A percentile compares a stretch with the other conserved stretches of the same genome.
These are phyloP conservation scores for Neckera pumila DNA, from an alignment of 225 moss, liverwort and hornwort species.

Conservation along the genomic window DNA sequence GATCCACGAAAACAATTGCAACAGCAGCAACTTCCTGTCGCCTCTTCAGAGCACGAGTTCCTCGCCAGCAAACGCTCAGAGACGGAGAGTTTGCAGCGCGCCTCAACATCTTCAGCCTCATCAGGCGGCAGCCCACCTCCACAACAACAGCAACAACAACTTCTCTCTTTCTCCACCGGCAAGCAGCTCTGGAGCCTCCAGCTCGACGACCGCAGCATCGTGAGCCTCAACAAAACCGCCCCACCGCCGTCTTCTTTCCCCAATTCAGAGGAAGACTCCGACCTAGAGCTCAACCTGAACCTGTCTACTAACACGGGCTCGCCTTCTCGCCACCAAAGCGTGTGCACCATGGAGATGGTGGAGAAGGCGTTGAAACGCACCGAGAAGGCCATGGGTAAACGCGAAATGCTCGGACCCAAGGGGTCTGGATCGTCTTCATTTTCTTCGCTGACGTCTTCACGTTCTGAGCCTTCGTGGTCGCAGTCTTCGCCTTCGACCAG, in stretches of 20 bases:
- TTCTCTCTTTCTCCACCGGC: conserved; percentile 27
- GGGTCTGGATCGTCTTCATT: conserved; percentile 17
- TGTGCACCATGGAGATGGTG: conserved; percentile 58
- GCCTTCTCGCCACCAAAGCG: conserved; percentile 17
- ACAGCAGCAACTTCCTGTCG: neutral
- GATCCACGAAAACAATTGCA: conserved; percentile 33
- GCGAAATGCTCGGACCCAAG: conserved; percentile 20
- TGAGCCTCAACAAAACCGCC: neutral
- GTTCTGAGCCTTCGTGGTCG: conserved; percentile 15
- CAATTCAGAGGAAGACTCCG: conserved; percentile 13
- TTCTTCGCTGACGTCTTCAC: conserved; percentile 13
- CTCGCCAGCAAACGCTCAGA: conserved; percentile 54
- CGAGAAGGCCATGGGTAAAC: conserved; percentile 25
- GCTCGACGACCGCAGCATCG: conserved; percentile 15
- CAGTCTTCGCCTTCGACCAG: conserved; percentile 24
- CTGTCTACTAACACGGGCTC: neutral
- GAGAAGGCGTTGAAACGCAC: conserved; percentile 32
- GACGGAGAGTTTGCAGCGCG: conserved; percentile 20
- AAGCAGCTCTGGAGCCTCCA: conserved; percentile 40
- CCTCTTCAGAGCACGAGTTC: conserved; percentile 27
- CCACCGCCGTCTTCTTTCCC: neutral
- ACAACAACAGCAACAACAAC: neutral
- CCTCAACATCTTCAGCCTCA: conserved; percentile 5
- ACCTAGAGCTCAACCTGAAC: conserved; percentile 36
- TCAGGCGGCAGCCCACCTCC: neutral